A percentile compares a stretch with the other conserved stretches of the same genome.
Evolutionary conservation across 257 asterid species (phyloP).

Genomic region (Nicotiana tomentosiformis): DNA sequence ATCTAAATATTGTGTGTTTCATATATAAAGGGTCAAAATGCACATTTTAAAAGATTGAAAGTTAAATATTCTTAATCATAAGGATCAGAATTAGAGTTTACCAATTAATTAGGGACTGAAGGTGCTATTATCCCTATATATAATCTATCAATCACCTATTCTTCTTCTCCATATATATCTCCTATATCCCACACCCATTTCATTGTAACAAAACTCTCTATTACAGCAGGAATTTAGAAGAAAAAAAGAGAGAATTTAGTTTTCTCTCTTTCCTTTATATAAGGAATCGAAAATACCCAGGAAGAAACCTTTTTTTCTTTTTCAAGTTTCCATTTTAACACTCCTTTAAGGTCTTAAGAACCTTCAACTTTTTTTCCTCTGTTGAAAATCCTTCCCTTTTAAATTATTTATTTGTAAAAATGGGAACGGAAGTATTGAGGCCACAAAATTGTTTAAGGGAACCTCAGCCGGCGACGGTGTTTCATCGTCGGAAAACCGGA

Average conservation of each 20-base stretch:
- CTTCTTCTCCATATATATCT: neutral
- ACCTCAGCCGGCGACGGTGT: slow-evolving; percentile 1
- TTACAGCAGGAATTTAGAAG: neutral
- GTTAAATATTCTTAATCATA: no score
- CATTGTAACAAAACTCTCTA: neutral
- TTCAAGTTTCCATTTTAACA: neutral
- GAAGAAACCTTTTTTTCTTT: neutral
- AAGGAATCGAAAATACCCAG: neutral
- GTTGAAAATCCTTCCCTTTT: neutral
- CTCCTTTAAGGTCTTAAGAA: neutral
- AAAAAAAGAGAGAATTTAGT: neutral
- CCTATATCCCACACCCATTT: neutral
- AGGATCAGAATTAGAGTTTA: no score
- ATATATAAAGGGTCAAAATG: no score
- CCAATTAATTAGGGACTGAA: no score
- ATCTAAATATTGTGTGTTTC: no score
- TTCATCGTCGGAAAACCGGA: slow-evolving; percentile 22
- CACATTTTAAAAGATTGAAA: no score
- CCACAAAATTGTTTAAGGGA: slow-evolving; percentile 34
- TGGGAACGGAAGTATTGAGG: slow-evolving; percentile 46
- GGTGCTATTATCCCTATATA: no score
- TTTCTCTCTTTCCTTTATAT: neutral
- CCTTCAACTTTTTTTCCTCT: neutral
- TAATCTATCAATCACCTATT: neutral
- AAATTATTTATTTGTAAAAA: neutral